Percentiles rank a stretch among this genome's conserved stretches.
Conservation (phyloP, 345 rosid genomes). For the Salix purpurea region DNA sequence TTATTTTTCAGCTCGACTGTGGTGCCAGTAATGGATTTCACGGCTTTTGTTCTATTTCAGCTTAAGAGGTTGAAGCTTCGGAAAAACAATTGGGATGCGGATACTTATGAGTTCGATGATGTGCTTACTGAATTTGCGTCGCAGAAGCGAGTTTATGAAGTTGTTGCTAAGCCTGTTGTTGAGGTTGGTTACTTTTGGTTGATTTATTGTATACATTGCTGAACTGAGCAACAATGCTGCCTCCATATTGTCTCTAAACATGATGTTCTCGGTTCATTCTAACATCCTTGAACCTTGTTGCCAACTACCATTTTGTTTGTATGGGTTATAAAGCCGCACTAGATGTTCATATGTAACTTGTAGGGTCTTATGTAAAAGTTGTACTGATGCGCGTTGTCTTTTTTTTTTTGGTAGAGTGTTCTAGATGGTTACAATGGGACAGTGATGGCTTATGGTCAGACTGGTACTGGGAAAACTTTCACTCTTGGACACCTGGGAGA, state of each 20-base stretch:
- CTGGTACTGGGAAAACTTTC: conserved; percentile 35
- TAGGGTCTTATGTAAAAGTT: not conserved
- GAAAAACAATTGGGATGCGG: conserved; percentile 34
- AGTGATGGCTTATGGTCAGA: conserved; percentile 38
- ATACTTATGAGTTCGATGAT: conserved; percentile 33
- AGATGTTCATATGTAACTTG: not conserved
- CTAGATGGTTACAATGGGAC: conserved; percentile 33
- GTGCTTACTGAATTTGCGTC: conserved; percentile 36
- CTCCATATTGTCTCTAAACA: not conserved
- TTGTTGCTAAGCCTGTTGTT: conserved; percentile 34
- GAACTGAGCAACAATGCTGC: not conserved
- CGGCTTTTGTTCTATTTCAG: conserved; percentile 4
- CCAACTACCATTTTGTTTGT: not conserved
- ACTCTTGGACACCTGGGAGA: conserved; percentile 32
- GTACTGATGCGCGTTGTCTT: not conserved
- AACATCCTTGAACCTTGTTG: not conserved
- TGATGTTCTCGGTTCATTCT: not conserved
- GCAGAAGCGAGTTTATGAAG: conserved; percentile 36
- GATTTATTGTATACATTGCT: not conserved
- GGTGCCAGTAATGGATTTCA: not conserved
- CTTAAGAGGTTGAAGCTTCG: conserved; percentile 30
- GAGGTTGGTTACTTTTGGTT: conserved; percentile 22
- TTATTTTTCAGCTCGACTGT: not conserved
- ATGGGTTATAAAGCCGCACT: not conserved
- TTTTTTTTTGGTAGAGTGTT: conserved; percentile 20